Percentiles rank a stretch among this genome's conserved stretches.
Conservation (phyloP, 805 yeast genomes). For the Jamesozyma lodderae region DNA sequence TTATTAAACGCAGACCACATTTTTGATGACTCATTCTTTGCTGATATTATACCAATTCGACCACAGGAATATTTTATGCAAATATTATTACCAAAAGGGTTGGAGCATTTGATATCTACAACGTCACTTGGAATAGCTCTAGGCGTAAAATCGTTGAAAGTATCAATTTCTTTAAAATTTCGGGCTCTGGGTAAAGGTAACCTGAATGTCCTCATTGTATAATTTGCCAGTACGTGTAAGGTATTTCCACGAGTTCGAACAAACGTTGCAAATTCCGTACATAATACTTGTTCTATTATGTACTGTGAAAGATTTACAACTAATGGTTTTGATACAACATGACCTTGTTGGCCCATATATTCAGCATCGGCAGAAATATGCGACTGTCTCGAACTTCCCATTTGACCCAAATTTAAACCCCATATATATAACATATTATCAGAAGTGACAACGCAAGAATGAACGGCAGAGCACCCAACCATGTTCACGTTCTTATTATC, state of each 20-base stretch:
- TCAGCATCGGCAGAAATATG: slow-evolving; percentile 35
- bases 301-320: slow-evolving; percentile 14
- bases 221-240: slow-evolving; percentile 51
- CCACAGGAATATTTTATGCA: slow-evolving; percentile 53
- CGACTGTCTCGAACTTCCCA: slow-evolving; percentile 44
- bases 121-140: slow-evolving; percentile 24
- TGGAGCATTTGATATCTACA: slow-evolving; percentile 26
- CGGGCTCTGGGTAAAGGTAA: slow-evolving; percentile 29
- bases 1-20: slow-evolving; percentile 34
- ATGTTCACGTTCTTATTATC: slow-evolving; percentile 31
- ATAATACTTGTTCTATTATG: slow-evolving; percentile 44
- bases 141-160: slow-evolving; percentile 31
- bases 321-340: slow-evolving; percentile 15
- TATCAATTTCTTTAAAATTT: slow-evolving; percentile 21
- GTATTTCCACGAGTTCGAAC: slow-evolving; percentile 50
- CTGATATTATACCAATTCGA: slow-evolving; percentile 35
- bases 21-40: slow-evolving; percentile 13
- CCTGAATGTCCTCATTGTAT: slow-evolving; percentile 46
- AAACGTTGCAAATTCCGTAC: slow-evolving; percentile 63
- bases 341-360: slow-evolving; percentile 37
- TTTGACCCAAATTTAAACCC: slow-evolving; percentile 80
- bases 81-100: slow-evolving; percentile 34
- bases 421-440: slow-evolving; percentile 46
- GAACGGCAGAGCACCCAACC: slow-evolving; percentile 56
- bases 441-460: slow-evolving; percentile 50